These are phyloP conservation scores for Ophiostoma tasmaniense DNA, from an alignment of 2,329 filamentous ascomycete genomes.

Conservation along the genomic window DNA sequence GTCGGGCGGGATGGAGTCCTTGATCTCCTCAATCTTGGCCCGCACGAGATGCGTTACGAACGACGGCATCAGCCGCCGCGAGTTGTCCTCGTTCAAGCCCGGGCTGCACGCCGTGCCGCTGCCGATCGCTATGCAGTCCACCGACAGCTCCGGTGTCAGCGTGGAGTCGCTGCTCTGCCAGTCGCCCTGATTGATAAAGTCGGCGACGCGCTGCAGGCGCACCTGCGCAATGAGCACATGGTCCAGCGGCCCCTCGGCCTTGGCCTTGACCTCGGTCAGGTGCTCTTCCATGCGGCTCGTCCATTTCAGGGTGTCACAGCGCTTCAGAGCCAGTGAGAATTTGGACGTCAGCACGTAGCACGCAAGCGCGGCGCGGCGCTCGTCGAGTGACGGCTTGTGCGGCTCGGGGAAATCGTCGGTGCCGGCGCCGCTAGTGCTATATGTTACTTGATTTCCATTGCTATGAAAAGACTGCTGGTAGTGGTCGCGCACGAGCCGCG, in stretches of 20 bases:
- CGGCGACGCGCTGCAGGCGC: constrained; percentile 34
- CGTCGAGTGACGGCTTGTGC: constrained; percentile 30
- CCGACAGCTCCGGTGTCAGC: background rate
- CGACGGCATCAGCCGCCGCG: constrained; percentile 18
- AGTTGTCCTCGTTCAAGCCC: constrained; percentile 17
- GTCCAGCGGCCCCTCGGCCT: constrained; percentile 42
- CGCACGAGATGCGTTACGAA: constrained; percentile 22
- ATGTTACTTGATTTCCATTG: background rate
- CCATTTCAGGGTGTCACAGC: constrained; percentile 47
- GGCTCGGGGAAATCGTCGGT: constrained; percentile 17
- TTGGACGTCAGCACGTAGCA: constrained; percentile 35
- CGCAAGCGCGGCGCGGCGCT: constrained; percentile 39
- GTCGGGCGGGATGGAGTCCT: constrained; percentile 22
- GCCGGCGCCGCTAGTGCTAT: background rate
- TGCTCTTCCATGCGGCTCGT: constrained; percentile 51
- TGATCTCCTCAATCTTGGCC: constrained; percentile 24
- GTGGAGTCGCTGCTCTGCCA: constrained; percentile 21
- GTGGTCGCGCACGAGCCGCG: constrained; percentile 15
- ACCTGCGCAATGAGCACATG: constrained; percentile 37
- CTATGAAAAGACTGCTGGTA: background rate
- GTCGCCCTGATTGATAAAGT: constrained; percentile 26
- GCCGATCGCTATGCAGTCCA: background rate
- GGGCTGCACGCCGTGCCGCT: background rate
- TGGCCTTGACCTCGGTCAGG: constrained; percentile 37
- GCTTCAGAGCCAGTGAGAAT: constrained; percentile 29